These are phyloP conservation scores for Fusarium vanettenii DNA, from an alignment of 2,329 filamentous ascomycete genomes.

Conservation along the genomic window DNA sequence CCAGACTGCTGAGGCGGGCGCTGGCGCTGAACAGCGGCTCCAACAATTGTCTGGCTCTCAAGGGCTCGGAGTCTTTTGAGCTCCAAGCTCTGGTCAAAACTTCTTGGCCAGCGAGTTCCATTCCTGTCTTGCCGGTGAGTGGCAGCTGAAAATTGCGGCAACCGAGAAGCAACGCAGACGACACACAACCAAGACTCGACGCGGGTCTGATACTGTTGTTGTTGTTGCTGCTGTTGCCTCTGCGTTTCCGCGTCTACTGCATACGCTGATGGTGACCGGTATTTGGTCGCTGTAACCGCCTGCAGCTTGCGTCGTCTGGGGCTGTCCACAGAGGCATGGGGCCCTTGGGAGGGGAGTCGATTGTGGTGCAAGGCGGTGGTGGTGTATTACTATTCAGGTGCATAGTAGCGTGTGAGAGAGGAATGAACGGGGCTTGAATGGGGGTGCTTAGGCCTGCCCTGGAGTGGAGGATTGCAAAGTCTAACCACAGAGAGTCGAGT, in stretches of 20 bases:
- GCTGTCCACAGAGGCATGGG: background rate
- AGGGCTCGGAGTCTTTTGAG: background rate
- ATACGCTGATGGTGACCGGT: background rate
- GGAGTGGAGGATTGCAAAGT: slow-evolving; percentile 29
- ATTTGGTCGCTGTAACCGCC: slow-evolving; percentile 4
- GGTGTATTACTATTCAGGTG: background rate
- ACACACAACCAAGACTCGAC: background rate
- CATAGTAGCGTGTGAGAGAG: slow-evolving; percentile 6
- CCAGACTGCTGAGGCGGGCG: slow-evolving; percentile 25
- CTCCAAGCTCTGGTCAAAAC: slow-evolving; percentile 12
- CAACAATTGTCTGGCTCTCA: slow-evolving; percentile 8
- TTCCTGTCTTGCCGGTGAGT: slow-evolving; percentile 13
- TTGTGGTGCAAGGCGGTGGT: slow-evolving; percentile 3
- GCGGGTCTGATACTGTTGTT: background rate
- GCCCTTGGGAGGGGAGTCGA: slow-evolving; percentile 1
- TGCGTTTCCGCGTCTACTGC: background rate
- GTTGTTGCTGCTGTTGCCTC: background rate
- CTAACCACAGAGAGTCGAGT: slow-evolving; percentile 37
- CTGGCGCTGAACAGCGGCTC: slow-evolving; percentile 36
- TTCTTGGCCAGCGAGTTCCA: slow-evolving; percentile 19
- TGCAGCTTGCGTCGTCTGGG: background rate
- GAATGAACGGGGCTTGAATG: slow-evolving; percentile 32
- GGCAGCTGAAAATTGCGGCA: slow-evolving; percentile 10
- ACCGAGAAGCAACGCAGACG: background rate
- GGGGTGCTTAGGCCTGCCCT: slow-evolving; percentile 24